Evolutionary conservation across 768 basidiomycete species (phyloP).

Genomic region (Mycena crocata): DNA sequence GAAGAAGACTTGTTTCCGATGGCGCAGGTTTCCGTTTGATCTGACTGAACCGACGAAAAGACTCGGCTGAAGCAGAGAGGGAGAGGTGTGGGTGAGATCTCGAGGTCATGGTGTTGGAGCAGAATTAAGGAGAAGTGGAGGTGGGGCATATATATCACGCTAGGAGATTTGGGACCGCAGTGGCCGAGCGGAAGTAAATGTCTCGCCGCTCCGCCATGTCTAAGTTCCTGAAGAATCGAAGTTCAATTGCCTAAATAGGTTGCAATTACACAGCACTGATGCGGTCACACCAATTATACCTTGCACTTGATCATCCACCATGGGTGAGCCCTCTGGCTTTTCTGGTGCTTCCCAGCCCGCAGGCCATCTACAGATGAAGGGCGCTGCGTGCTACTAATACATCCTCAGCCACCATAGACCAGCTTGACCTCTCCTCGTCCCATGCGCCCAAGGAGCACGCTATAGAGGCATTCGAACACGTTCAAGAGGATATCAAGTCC

Average conservation of each 20-base stretch:
- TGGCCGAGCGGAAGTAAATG: conserved; percentile 18
- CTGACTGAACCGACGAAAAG: conserved; percentile 17
- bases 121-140: conserved; percentile 2
- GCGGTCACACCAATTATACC: background rate
- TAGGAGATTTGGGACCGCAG: background rate
- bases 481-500: conserved; percentile 68
- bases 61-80: background rate
- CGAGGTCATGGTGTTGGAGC: conserved; percentile 12
- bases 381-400: no score
- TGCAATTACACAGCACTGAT: background rate
- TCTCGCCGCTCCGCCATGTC: conserved; percentile 5
- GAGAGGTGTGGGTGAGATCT: background rate
- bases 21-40: conserved; percentile 26
- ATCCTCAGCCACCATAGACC: conserved; percentile 67
- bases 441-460: conserved; percentile 72
- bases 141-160: conserved; percentile 1
- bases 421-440: conserved; percentile 65
- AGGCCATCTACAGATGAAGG: no score
- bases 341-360: no score
- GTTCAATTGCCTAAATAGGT: conserved; percentile 18
- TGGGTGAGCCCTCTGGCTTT: conserved; percentile 34
- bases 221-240: background rate
- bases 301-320: conserved; percentile 25
- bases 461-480: conserved; percentile 70
- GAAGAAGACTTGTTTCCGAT: conserved; percentile 14